Conservation (phyloP, 192 early-diverging fungal genomes). For the Chytriomyces confervae region DNA sequence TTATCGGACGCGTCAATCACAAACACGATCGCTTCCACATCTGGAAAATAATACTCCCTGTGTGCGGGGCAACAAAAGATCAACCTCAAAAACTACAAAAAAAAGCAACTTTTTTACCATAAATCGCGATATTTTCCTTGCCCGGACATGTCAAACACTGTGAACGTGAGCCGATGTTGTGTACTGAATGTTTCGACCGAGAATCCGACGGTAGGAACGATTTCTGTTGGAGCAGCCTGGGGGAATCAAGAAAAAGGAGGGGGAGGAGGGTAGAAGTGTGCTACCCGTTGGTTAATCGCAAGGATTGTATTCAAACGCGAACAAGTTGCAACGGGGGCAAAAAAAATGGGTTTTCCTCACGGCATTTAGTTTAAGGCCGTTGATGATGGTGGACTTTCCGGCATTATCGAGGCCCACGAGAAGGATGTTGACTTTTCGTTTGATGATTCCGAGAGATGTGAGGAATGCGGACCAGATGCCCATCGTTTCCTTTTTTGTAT, state of each 20-base stretch:
- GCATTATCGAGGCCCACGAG: conserved; percentile 51
- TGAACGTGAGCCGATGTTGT: conserved; percentile 39
- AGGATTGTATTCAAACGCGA: background rate
- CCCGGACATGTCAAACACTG: conserved; percentile 53
- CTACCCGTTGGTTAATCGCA: background rate
- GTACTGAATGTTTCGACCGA: conserved; percentile 36
- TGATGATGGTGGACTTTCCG: conserved; percentile 49
- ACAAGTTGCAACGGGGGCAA: background rate
- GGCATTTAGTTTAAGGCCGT: conserved; percentile 41
- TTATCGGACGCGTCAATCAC: conserved; percentile 49
- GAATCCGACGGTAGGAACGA: conserved; percentile 52
- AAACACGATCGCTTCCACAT: conserved; percentile 52
- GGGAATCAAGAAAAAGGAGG: no score
- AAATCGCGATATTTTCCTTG: conserved; percentile 54
- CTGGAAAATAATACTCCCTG: conserved; percentile 46
- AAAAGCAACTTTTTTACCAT: conserved; percentile 17
- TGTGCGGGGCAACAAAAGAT: background rate
- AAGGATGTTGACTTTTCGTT: conserved; percentile 37
- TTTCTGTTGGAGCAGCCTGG: conserved; percentile 33
- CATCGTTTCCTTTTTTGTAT: background rate
- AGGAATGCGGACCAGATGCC: conserved; percentile 29
- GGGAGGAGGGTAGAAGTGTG: background rate
- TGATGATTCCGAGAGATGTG: conserved; percentile 35
- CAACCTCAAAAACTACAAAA: background rate
- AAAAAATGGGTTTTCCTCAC: conserved; percentile 5